These are phyloP conservation scores for Sindora glabra DNA, from an alignment of 306 rosid species.

Conservation along the genomic window DNA sequence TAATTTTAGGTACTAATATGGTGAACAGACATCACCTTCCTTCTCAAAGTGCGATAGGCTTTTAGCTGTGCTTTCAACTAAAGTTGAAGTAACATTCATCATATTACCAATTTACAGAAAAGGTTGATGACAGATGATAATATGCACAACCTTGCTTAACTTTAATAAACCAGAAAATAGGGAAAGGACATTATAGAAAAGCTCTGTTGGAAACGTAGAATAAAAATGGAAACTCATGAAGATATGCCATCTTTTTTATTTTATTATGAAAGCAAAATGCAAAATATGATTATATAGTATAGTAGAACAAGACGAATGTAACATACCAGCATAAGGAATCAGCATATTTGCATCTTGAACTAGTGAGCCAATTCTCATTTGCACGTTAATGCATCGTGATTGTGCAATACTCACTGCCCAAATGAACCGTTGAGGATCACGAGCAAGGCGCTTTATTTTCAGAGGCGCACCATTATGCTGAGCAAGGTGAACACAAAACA, in stretches of 20 bases:
- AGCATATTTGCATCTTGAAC: conserved; percentile 79
- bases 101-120: neutral
- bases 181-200: neutral
- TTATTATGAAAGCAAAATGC: neutral
- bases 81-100: neutral
- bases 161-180: neutral
- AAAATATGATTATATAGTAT: neutral
- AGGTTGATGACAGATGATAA: neutral
- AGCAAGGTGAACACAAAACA: conserved; percentile 10
- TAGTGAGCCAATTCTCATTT: conserved; percentile 72
- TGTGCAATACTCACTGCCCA: conserved; percentile 91
- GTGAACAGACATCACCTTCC: neutral
- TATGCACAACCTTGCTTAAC: neutral
- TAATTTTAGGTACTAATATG: neutral
- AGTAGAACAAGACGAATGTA: conserved; percentile 4
- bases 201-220: neutral
- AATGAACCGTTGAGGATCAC: conserved; percentile 65
- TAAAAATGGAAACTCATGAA: neutral
- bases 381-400: conserved; percentile 78
- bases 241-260: neutral
- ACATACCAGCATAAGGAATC: conserved; percentile 81
- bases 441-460: conserved; percentile 85
- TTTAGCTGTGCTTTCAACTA: neutral
- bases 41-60: neutral
- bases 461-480: conserved; percentile 82